These are phyloP conservation scores for Naganishia friedmannii DNA, from an alignment of 768 basidiomycete genomes.

Conservation along the genomic window DNA sequence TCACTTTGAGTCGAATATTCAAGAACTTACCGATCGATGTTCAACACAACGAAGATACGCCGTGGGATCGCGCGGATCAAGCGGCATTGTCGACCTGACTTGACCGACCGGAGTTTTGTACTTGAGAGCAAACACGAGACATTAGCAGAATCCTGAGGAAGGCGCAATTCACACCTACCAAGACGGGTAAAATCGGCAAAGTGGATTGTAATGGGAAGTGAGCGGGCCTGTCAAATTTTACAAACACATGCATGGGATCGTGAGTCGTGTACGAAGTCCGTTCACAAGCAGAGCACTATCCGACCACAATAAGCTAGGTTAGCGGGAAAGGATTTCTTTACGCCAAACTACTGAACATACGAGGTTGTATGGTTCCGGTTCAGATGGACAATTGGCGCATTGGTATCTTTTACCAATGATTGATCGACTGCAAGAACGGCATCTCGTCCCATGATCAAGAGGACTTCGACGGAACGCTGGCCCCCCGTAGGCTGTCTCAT, in stretches of 20 bases:
- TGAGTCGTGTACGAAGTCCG: slow-evolving; percentile 71
- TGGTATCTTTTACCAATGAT: slow-evolving; percentile 81
- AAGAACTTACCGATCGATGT: slow-evolving; percentile 38
- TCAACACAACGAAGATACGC: slow-evolving; percentile 45
- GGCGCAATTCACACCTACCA: slow-evolving; percentile 59
- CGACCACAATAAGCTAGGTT: neutral
- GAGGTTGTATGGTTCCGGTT: slow-evolving; percentile 67
- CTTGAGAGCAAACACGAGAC: slow-evolving; percentile 38
- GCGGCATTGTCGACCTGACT: slow-evolving; percentile 25
- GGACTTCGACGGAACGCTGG: slow-evolving; percentile 31
- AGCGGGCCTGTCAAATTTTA: slow-evolving; percentile 79
- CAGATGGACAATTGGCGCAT: slow-evolving; percentile 82
- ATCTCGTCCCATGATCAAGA: slow-evolving; percentile 41
- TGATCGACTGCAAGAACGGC: slow-evolving; percentile 43
- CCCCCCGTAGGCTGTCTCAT: slow-evolving; percentile 64
- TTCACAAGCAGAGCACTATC: slow-evolving; percentile 78
- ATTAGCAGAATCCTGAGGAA: slow-evolving; percentile 60
- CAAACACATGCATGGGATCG: slow-evolving; percentile 79
- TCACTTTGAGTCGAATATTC: neutral
- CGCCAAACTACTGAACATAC: slow-evolving; percentile 55
- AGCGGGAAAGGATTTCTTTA: neutral
- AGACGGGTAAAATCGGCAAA: slow-evolving; percentile 64
- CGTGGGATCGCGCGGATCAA: slow-evolving; percentile 30
- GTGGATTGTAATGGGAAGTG: slow-evolving; percentile 61
- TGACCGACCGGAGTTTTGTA: slow-evolving; percentile 30